Evolutionary conservation across 805 yeast genomes (phyloP), one percentile per base, ranked within the genome.

Genomic region (Candida sanyiensis): DNA sequence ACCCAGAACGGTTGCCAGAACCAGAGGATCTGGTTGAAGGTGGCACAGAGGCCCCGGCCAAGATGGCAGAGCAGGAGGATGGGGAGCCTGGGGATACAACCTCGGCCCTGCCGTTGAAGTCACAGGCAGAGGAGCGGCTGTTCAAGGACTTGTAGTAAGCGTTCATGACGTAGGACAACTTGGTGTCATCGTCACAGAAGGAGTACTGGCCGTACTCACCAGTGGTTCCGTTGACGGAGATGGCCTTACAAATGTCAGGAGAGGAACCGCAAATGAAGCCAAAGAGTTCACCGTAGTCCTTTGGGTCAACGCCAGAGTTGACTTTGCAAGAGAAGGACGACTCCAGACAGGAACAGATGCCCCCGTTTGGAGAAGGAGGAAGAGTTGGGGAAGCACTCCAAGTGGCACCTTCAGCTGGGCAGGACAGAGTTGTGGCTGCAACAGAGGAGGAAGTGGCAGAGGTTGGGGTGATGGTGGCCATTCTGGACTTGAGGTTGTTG

Each of bases 331-430:
- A 45, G 30, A 76, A 67, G 5, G 83, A 63, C 17, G 56, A 44
- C 25, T 62, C 52, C 38, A 81, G 47, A 66, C 95, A 85, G 47
- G 72, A 70, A 65, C 95, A 85, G 34, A 74, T 72, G 33, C 61
- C 70, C 48, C 71, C 60, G 49, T 81, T 69, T 37, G 95, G 95
- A 25, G 89, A 77, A 50, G 90, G 93, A 28, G 95, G 95, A 52
- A 85, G 69, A 11, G 59, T 61, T 18, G 81, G 67, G 11, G 81
- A 61, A 16, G 89, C 93, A 46, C 59, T 63, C 95, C 95, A 85
- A 52, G 73, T 58, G 12, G 63, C 36, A 28, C 71, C 70, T 41
- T 73, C 48, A 3, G 74, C 52, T 25, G 83, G 82, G 59, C 83
- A 77, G 11, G 59, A 49, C 13, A 66, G 42, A 5, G 61, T 44